Conservation (phyloP, 192 early-diverging fungal genomes). For the Coemansia sp. region DNA sequence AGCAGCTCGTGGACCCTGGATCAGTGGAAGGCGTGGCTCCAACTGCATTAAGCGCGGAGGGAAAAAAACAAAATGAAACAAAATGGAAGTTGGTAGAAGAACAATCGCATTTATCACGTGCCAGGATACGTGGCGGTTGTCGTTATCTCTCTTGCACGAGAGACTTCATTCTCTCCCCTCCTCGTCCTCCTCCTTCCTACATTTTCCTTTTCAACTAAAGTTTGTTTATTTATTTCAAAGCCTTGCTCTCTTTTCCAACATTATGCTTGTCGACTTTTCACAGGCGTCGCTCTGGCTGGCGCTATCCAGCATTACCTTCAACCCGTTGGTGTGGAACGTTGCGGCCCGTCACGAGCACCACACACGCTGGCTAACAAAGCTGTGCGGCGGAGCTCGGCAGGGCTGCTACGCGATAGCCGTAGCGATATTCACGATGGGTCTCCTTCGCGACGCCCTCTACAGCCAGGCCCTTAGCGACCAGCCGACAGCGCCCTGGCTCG, state of each 20-base stretch:
- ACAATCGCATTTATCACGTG: too few species aligned
- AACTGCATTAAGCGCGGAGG: neutral
- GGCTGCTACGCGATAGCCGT: slow-evolving; percentile 85
- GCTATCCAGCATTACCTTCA: slow-evolving; percentile 78
- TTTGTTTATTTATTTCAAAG: neutral
- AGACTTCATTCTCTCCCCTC: too few species aligned
- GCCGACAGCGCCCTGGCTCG: slow-evolving; percentile 60
- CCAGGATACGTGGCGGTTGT: too few species aligned
- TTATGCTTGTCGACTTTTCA: slow-evolving; percentile 61
- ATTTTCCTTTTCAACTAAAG: too few species aligned
- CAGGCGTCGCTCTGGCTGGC: slow-evolving; percentile 71
- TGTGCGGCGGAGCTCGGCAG: slow-evolving; percentile 67
- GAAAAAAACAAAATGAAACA: neutral
- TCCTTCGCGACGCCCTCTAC: slow-evolving; percentile 82
- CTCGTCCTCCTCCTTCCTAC: too few species aligned
- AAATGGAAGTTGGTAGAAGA: too few species aligned
- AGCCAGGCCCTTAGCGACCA: slow-evolving; percentile 71
- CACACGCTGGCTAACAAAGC: slow-evolving; percentile 67
- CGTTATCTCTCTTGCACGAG: too few species aligned
- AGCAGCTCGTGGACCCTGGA: slow-evolving; percentile 71
- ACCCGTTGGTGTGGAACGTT: slow-evolving; percentile 90
- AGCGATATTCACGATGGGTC: slow-evolving; percentile 80
- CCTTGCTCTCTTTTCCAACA: neutral
- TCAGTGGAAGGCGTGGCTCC: slow-evolving; percentile 64
- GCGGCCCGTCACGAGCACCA: slow-evolving; percentile 84